phyloP scores from a whole-genome alignment of 176 grass and related monocot genomes.

The Juncus effusus region DNA sequence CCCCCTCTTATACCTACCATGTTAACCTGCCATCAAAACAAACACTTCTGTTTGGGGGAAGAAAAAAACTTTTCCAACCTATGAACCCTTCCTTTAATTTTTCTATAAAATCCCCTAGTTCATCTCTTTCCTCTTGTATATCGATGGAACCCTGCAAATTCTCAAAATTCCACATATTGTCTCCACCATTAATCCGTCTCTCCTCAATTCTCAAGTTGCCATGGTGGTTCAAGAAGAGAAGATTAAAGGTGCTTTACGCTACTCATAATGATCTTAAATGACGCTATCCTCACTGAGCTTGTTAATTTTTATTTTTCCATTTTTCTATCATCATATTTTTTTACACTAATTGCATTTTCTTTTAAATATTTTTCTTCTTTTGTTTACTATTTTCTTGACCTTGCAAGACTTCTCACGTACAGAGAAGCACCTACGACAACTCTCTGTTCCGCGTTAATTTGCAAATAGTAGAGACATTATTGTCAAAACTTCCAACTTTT shows the following conservation, averaged over 20 bases:
- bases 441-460: not conserved
- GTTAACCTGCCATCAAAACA: too few relatives aligned
- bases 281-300: constrained; percentile 13
- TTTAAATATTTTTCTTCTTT: not conserved
- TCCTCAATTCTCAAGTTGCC: not conserved
- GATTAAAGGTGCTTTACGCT: not conserved
- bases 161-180: not conserved
- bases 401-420: not conserved
- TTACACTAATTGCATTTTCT: too few relatives aligned
- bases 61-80: not conserved
- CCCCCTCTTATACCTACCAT: too few relatives aligned
- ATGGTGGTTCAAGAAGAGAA: not conserved
- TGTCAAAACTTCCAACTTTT: too few relatives aligned
- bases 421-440: not conserved
- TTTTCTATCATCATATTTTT: too few relatives aligned
- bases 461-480: not conserved
- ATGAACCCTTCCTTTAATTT: not conserved
- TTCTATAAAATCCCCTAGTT: not conserved
- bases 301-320: not conserved
- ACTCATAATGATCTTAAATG: not conserved
- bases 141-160: too few relatives aligned
- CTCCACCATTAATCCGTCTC: not conserved
- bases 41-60: too few relatives aligned
- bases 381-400: not conserved
- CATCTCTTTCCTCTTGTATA: not conserved